Base-by-base conservation (phyloP, 2,329 filamentous ascomycete genomes). In the Hypoxylon rubiginosum region DNA sequence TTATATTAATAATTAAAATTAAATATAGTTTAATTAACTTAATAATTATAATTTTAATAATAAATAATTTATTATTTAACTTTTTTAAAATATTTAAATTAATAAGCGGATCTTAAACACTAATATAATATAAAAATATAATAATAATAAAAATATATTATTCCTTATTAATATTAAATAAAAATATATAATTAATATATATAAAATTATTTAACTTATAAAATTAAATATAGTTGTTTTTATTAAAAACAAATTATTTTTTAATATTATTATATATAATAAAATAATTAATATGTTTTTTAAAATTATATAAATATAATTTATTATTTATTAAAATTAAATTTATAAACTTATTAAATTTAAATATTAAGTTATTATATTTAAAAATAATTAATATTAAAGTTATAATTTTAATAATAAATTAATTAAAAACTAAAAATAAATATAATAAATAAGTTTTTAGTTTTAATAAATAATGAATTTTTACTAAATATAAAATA, bases 61-160 rank as follows among this genome's bases (percentile, higher is more conserved):
- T n/a, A n/a, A n/a, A n/a, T n/a, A n/a, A n/a, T n/a, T n/a, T n/a
- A n/a, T n/a, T n/a, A n/a, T n/a, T n/a, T n/a, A n/a, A n/a, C n/a
- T n/a, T n/a, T n/a, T n/a, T n/a, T n/a, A n/a, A n/a, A 39, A 39
- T 39, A 39, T 39, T 39, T 39, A 39, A 39, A 13, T 39, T 39
- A 13, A 39, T n/a, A n/a, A 39, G 9, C 11, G 4, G 3, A n/a
- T 39, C 4, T 39, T 13, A 39, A 13, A n/a, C 9, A 4, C 11
- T 39, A 13, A 39, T 39, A 39, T 13, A 13, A 39, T n/a, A n/a
- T 39, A 39, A 39, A 13, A 39, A 39, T n/a, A n/a, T 39, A 13
- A 13, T 39, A 39, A 39, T 39, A 11, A n/a, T 39, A 39, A 39
- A 39, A 13, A 39, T 39, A 39, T 39, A n/a, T n/a, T n/a, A n/a